Conservation (phyloP, 441 rosid species). For the Pelargonium australe region DNA sequence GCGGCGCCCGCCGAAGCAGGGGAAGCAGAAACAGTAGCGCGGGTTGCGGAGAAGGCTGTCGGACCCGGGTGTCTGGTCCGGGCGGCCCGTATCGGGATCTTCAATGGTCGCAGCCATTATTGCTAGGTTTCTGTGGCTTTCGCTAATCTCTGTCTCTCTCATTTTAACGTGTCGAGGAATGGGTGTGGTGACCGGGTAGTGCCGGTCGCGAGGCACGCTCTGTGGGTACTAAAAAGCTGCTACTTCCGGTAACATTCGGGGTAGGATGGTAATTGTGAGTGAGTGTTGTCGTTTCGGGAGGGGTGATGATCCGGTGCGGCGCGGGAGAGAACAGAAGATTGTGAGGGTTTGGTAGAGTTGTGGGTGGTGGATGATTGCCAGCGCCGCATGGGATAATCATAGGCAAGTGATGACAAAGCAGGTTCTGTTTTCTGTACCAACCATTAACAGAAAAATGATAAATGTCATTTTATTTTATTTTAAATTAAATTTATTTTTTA, state of each 20-base stretch:
- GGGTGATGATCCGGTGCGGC: not conserved
- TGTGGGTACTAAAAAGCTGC: no score
- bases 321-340: not conserved
- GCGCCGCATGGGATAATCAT: no score
- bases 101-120: not conserved
- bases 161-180: not conserved
- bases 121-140: not conserved
- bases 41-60: conserved; percentile 22
- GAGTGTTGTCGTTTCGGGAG: not conserved
- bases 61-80: conserved; percentile 16
- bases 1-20: conserved; percentile 41
- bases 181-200: not conserved
- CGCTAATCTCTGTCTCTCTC: not conserved
- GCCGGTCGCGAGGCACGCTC: no score
- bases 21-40: conserved; percentile 47
- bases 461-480: no score
- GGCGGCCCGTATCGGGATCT: conserved; percentile 23
- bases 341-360: not conserved
- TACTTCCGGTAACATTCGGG: not conserved
- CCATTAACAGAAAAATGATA: no score
- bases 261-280: not conserved
- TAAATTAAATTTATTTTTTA: no score
- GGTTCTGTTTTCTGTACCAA: no score
- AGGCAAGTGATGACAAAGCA: no score
- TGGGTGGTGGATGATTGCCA: not conserved